Evolutionary conservation across 805 yeast species (phyloP).

Genomic region (Zygosaccharomyces gambellarensis): DNA sequence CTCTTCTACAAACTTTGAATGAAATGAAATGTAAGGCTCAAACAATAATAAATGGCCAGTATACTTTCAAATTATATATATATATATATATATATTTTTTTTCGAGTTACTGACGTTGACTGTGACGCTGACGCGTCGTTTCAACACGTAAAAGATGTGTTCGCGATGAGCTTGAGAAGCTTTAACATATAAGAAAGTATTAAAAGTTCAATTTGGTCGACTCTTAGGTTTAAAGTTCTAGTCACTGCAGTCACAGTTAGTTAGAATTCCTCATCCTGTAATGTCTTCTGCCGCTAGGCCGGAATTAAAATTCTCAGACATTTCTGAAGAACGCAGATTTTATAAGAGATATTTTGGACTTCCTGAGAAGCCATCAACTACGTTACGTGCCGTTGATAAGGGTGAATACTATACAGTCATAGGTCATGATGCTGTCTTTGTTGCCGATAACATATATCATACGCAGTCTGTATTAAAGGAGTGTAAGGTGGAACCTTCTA

Average conservation of each 20-base stretch:
- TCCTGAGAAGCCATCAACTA: slow-evolving; percentile 44
- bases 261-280: too few species aligned
- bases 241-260: background rate
- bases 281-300: slow-evolving; percentile 42
- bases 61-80: too few species aligned
- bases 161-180: background rate
- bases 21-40: too few species aligned
- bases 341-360: slow-evolving; percentile 45
- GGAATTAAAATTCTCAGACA: slow-evolving; percentile 53
- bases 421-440: slow-evolving; percentile 69
- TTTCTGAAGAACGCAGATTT: slow-evolving; percentile 46
- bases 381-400: slow-evolving; percentile 72
- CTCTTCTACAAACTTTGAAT: background rate
- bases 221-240: background rate
- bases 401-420: slow-evolving; percentile 76
- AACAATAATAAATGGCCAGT: too few species aligned
- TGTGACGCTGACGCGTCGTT: background rate
- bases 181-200: background rate
- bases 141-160: slow-evolving; percentile 1
- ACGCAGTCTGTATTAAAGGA: slow-evolving; percentile 77
- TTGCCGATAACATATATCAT: slow-evolving; percentile 80
- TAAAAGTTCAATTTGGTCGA: background rate
- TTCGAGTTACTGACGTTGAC: background rate
- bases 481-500: slow-evolving; percentile 28
- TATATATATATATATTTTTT: background rate